Base-by-base conservation (phyloP, 345 rosid genomes). In the Bretschneidera sinensis region DNA sequence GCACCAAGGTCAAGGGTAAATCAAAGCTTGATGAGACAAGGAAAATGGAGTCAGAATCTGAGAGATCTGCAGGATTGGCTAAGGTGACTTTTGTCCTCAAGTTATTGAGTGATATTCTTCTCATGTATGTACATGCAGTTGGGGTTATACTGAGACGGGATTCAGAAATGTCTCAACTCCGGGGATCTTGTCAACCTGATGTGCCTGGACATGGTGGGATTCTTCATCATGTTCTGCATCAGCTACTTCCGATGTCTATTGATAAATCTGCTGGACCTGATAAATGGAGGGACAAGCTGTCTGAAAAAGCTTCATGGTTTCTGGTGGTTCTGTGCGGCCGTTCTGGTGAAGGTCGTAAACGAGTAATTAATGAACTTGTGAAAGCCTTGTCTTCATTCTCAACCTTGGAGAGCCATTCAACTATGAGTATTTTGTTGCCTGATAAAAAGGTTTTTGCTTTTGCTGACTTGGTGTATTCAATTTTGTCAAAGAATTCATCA, bases 261-360 rank as follows among this genome's bases (percentile, higher is more conserved):
- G 84, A 87, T 58, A 89, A 89, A 68, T 84, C 83, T 55, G 83
- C 72, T 15, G 94, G 96, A 43, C 91, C 89, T 62, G 91, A 85
- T 73, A 97, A 89, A 62, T 85, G 96, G 97, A 89, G 88, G 68
- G 78, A 78, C 56, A 92, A 85, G 74, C 71, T 92, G 77, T 87
- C 98, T 61, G 98, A 84, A 77, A 92, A 85, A 66, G 91, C 96
- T 55, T 80, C 96, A 43, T 85, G 91, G 88, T 89, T 92, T 78
- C 71, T 92, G 66, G 97, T 92, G 51, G 96, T 85, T 60, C 57
- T 87, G 48, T 92, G 98, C 57, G 86, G 89, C 51, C 91, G 98
- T 65, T 92, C 97, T 25, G 75, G 84, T 77, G 98, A 92, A 71
- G 98, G 97, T 48, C 83, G 98, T 54, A 87, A 79, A 74, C 71